Conservation (phyloP, 495 filamentous ascomycete species). For the Penicillium samsonianum region DNA sequence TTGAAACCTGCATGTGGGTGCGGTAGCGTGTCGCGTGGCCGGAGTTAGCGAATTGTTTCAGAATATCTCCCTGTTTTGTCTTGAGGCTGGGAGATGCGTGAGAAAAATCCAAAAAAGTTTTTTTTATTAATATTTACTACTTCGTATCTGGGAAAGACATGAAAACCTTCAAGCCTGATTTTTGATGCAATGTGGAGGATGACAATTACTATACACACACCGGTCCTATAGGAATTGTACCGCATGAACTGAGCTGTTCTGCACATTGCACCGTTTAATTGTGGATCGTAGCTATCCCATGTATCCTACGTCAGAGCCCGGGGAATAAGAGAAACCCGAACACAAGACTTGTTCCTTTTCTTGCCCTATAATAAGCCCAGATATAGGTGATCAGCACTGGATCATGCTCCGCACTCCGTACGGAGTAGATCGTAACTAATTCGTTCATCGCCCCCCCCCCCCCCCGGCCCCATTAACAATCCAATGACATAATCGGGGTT, state of each 20-base stretch:
- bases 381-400: background rate
- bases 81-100: background rate
- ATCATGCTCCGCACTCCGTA: background rate
- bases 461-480: background rate
- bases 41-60: conserved; percentile 28
- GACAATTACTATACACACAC: background rate
- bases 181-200: conserved; percentile 10
- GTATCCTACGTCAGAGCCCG: conserved; percentile 2
- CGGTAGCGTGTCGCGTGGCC: conserved; percentile 31
- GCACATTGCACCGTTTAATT: background rate
- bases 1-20: conserved; percentile 20
- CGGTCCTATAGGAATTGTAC: background rate
- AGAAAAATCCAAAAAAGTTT: too few species aligned
- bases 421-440: background rate
- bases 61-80: conserved; percentile 8
- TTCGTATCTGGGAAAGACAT: background rate
- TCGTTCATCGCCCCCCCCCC: background rate
- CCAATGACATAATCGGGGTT: conserved; percentile 7
- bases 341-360: background rate
- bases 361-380: background rate
- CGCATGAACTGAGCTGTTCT: background rate
- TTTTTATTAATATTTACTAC: too few species aligned
- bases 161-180: conserved; percentile 10
- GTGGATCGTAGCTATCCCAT: background rate
- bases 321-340: background rate